Base-by-base conservation (phyloP, 2,329 filamentous ascomycete genomes). In the Paraconiothyrium sp. region DNA sequence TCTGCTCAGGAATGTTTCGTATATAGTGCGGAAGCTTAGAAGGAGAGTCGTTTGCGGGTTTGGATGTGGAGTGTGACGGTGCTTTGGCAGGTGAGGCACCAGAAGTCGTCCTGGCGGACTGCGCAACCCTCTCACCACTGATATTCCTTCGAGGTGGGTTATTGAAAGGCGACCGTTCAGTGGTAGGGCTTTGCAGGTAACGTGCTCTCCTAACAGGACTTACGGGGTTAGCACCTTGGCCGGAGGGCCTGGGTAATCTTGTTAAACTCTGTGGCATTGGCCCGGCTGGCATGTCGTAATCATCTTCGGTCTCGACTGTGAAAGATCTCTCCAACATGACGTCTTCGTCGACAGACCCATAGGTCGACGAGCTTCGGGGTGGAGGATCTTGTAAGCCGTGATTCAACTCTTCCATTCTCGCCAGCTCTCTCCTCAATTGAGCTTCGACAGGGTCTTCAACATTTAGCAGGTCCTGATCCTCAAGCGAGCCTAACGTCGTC, bases 321-420 rank as follows among this genome's bases (percentile, higher is more conserved):
- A 54, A 61, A 2, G 65, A 69, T 30, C 52, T 62, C 27, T 68
- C 55, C 2, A 61, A 27, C 27, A 73, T 54, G 4, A 43, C 65
- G 6, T 68, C 70, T 24, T 73, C 71, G 43, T 74, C 66, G 1
- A 75, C 50, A 6, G 70, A 71, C 1, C 74, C 74, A 62, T 66
- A 76, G 3, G 67, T 72, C 3, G 72, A 71, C 2, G 65, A 67
- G 41, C 63, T 73, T 27, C 66, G 63, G 7, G 60, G 59, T 14
- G 57, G 64, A n/a, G 48, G 54, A 7, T 68, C 63, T 56, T 68
- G 67, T 3, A 66, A 62, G 51, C 32, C 62, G 57, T 20, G 61
- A 43, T 4, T 46, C 37, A 49, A 30, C 13, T 10, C 59, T 47
- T 22, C 66, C 60, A 32, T 27, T 22, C 32, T 55, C 13, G 34